Evolutionary conservation across 1,284 basidiomycete genomes (phyloP).

Genomic region (Leccinum subrobustum): DNA sequence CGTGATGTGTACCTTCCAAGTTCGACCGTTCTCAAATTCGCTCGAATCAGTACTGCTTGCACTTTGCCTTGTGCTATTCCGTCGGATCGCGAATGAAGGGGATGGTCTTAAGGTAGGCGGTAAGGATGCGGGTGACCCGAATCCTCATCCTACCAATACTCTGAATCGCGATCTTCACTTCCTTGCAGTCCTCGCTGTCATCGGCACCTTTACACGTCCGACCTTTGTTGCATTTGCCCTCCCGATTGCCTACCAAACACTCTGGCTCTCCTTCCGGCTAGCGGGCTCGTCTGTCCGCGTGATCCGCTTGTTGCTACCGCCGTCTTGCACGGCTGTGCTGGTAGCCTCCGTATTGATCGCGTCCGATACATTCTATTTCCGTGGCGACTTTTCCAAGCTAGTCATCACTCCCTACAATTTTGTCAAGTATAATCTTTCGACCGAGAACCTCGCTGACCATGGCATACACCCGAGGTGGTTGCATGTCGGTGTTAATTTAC

Average conservation of each 20-base stretch:
- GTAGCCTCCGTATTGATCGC: constrained; percentile 22
- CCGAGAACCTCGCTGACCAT: constrained; percentile 39
- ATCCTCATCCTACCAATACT: not conserved
- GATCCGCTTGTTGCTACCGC: constrained; percentile 14
- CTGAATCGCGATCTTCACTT: constrained; percentile 19
- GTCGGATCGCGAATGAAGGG: constrained; percentile 10
- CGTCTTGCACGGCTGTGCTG: constrained; percentile 21
- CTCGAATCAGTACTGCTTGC: constrained; percentile 37
- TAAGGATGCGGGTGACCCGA: not conserved
- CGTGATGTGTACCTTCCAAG: constrained; percentile 39
- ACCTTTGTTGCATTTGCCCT: constrained; percentile 38
- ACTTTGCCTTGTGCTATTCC: constrained; percentile 28
- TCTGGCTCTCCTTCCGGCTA: constrained; percentile 16
- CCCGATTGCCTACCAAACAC: constrained; percentile 31
- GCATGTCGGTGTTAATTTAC: constrained; percentile 39
- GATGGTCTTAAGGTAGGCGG: not conserved
- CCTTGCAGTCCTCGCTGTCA: constrained; percentile 28
- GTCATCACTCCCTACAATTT: constrained; percentile 41
- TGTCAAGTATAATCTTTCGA: constrained; percentile 38
- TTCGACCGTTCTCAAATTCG: constrained; percentile 43
- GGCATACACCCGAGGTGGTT: constrained; percentile 43
- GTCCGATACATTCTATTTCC: constrained; percentile 36
- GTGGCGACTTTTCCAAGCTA: constrained; percentile 15
- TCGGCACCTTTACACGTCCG: constrained; percentile 37
- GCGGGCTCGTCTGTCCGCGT: constrained; percentile 14